Evolutionary conservation across 2,329 filamentous ascomycete genomes (phyloP).

Genomic region (Harringtonia aguacate): DNA sequence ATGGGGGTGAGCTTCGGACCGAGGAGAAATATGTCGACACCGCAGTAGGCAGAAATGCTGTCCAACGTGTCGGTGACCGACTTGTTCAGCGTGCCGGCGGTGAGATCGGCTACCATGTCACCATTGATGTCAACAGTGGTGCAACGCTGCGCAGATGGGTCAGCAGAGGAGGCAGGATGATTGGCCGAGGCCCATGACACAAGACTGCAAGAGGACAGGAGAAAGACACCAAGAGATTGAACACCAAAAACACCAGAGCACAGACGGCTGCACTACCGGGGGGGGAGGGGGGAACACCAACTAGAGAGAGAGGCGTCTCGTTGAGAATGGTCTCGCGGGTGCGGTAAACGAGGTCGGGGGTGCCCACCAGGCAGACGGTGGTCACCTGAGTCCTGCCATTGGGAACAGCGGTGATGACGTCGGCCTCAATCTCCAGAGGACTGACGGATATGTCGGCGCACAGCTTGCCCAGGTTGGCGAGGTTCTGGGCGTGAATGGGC

Average conservation of each 20-base stretch:
- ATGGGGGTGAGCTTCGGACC: slow-evolving; percentile 80
- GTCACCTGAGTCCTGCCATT: slow-evolving; percentile 64
- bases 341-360: slow-evolving; percentile 78
- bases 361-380: slow-evolving; percentile 84
- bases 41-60: slow-evolving; percentile 75
- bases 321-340: slow-evolving; percentile 84
- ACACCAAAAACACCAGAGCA: slow-evolving; percentile 14
- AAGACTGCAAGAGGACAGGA: no score
- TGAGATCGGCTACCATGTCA: slow-evolving; percentile 70
- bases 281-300: slow-evolving; percentile 10
- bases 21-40: slow-evolving; percentile 92
- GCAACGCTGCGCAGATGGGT: slow-evolving; percentile 55
- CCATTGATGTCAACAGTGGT: slow-evolving; percentile 90
- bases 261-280: neutral
- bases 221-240: slow-evolving; percentile 7
- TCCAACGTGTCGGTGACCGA: slow-evolving; percentile 78
- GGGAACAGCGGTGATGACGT: slow-evolving; percentile 72
- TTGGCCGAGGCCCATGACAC: neutral
- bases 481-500: slow-evolving; percentile 82
- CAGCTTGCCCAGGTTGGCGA: slow-evolving; percentile 65
- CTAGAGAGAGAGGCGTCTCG: slow-evolving; percentile 83
- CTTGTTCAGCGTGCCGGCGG: slow-evolving; percentile 57
- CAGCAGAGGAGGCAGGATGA: neutral
- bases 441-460: slow-evolving; percentile 73
- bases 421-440: slow-evolving; percentile 65